Evolutionary conservation across 2,329 filamentous ascomycete genomes (phyloP), one percentile per base, ranked within the genome.

Genomic region (Amesomyces nigricolor): DNA sequence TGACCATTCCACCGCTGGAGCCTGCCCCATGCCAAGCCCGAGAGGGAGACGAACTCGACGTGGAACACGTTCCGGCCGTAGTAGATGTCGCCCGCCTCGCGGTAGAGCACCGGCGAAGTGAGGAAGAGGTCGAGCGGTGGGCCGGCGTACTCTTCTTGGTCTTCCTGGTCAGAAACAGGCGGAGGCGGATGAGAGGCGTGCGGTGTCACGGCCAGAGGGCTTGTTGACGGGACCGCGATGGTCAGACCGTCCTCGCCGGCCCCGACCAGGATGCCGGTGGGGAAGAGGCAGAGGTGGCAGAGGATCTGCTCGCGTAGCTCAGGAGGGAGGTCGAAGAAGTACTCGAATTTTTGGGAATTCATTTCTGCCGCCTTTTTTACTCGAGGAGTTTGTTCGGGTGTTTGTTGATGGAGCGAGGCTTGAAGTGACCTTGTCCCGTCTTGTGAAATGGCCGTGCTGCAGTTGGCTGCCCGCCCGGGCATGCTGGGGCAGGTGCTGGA

Each of bases 261-360:
- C 47, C 58, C 59, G 14, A 67, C 57, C 17, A 56, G 32, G 44
- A 67, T 53, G 16, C 60, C 63, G 1, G 59, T 46, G 10, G 55
- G 61, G 37, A 60, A 52, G 44, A 63, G 30, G 54, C 64, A 64
- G 35, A 67, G 46, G 47, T 65, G 56, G 5, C 58, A 52, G 14
- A 67, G 56, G 44, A 68, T 66, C 44, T 65, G 61, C 16, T 65
- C 63, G 32, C 65, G 65, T 16, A 68, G 59, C 54, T 68, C 66
- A 8, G 58, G 43, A 9, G 66, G 66, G 11, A 68, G 62, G 53
- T 68, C 64, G 26, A 67, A 67, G 47, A 68, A 68, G 44, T 57
- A 55, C 22, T 61, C 52, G 38, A 67, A 67, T 17, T 4, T 38
- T 11, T 6, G 22, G 9, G 49, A 8, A 5, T 35, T 16, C 56